These are phyloP conservation scores for Wickerhamomyces sp. DNA, from an alignment of 1,139 yeast genomes.

Conservation along the genomic window DNA sequence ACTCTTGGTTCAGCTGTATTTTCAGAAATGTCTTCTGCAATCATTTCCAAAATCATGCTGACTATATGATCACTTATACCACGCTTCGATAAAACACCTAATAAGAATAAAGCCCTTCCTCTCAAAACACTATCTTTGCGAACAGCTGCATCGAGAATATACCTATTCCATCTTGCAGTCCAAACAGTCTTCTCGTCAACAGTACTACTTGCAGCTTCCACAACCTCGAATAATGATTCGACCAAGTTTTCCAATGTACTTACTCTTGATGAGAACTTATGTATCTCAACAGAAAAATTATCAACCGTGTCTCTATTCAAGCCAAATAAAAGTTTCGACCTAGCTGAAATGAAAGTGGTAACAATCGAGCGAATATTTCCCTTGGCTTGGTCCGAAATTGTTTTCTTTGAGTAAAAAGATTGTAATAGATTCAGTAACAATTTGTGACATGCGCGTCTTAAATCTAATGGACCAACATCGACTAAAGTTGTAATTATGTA, in stretches of 20 bases:
- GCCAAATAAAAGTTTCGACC: conserved; percentile 75
- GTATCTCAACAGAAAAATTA: conserved; percentile 33
- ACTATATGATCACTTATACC: conserved; percentile 64
- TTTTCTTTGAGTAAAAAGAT: conserved; percentile 60
- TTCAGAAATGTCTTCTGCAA: conserved; percentile 27
- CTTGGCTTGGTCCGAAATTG: conserved; percentile 41
- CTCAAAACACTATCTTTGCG: conserved; percentile 59
- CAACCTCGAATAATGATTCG: conserved; percentile 53
- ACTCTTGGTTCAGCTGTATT: conserved; percentile 23
- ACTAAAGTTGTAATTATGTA: conserved; percentile 67
- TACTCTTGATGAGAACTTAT: conserved; percentile 47
- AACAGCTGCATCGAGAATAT: conserved; percentile 64
- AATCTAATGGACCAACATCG: conserved; percentile 67
- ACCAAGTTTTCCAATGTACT: conserved; percentile 61
- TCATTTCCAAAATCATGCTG: conserved; percentile 34
- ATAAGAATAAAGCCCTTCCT: conserved; percentile 64
- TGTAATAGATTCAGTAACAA: conserved; percentile 68
- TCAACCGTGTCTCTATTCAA: conserved; percentile 59
- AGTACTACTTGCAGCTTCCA: conserved; percentile 45
- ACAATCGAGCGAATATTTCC: conserved; percentile 48
- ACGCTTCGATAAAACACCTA: conserved; percentile 63
- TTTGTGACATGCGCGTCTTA: conserved; percentile 63
- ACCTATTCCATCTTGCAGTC: conserved; percentile 68
- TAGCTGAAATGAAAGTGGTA: conserved; percentile 60
- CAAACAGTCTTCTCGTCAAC: conserved; percentile 49